Percentiles rank a stretch among this genome's conserved stretches.
These are phyloP conservation scores for Nicotiana undulata DNA, from an alignment of 257 asterid genomes.

Conservation along the genomic window DNA sequence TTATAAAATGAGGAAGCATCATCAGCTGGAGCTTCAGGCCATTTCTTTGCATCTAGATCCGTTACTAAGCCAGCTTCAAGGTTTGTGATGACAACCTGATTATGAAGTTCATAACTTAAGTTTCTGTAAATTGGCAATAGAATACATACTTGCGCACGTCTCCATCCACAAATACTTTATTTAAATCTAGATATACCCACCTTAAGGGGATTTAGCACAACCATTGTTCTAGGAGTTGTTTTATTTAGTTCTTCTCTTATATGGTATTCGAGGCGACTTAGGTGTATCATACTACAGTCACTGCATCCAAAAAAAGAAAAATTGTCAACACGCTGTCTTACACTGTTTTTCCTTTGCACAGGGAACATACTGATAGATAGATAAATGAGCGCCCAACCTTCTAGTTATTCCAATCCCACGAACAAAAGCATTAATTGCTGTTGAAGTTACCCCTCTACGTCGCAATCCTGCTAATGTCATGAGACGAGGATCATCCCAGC, in stretches of 20 bases:
- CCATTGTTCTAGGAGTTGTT: constrained; percentile 76
- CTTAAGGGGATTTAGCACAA: constrained; percentile 84
- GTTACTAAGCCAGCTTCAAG: constrained; percentile 52
- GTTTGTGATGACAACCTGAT: constrained; percentile 76
- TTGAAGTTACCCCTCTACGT: constrained; percentile 89
- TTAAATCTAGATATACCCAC: constrained; percentile 23
- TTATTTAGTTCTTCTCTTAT: constrained; percentile 86
- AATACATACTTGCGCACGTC: too few relatives aligned
- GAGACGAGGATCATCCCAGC: constrained; percentile 98
- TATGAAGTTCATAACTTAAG: not conserved
- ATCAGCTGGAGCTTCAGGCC: constrained; percentile 86
- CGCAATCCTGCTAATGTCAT: constrained; percentile 91
- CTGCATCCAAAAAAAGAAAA: constrained; percentile 34
- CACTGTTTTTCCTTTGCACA: not conserved
- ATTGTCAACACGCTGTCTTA: constrained; percentile 9
- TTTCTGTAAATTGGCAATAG: not conserved
- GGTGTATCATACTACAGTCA: constrained; percentile 69
- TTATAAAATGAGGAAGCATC: constrained; percentile 59
- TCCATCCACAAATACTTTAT: not conserved
- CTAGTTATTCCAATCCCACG: constrained; percentile 94
- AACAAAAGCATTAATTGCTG: constrained; percentile 80
- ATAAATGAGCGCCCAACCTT: constrained; percentile 39
- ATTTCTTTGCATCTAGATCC: constrained; percentile 84
- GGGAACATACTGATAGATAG: not conserved
- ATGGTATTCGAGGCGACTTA: constrained; percentile 82